A percentile compares a stretch with the other conserved stretches of the same genome.
phyloP scores from a whole-genome alignment of 2,329 filamentous ascomycete genomes.

The Passalora sequoiae region DNA sequence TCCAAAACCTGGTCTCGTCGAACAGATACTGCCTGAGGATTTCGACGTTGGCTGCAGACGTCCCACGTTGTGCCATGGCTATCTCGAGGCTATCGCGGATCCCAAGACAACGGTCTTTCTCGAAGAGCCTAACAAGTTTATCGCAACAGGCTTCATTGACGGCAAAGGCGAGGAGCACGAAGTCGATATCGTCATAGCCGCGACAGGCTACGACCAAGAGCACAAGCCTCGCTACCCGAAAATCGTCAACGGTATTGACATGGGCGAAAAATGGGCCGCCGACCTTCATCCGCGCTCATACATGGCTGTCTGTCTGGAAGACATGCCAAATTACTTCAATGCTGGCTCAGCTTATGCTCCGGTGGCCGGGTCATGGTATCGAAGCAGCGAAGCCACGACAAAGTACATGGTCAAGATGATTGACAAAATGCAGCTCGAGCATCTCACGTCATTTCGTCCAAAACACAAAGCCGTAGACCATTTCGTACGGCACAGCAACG shows the following conservation, averaged over 20 bases:
- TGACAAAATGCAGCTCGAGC: conserved; percentile 19
- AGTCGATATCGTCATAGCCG: conserved; percentile 21
- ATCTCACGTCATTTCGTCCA: conserved; percentile 11
- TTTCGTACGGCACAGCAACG: conserved; percentile 16
- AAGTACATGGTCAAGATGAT: conserved; percentile 19
- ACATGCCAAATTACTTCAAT: conserved; percentile 23
- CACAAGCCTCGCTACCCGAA: conserved; percentile 19
- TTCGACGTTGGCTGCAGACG: conserved; percentile 19
- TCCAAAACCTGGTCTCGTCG: conserved; percentile 12
- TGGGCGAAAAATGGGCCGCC: conserved; percentile 6
- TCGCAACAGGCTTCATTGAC: no score
- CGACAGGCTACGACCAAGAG: conserved; percentile 21
- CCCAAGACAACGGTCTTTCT: no score
- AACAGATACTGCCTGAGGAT: conserved; percentile 14
- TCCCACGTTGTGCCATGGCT: conserved; percentile 12
- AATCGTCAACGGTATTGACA: conserved; percentile 17
- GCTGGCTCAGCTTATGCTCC: conserved; percentile 14
- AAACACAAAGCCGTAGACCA: conserved; percentile 18
- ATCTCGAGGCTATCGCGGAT: no score
- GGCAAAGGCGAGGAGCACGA: no score
- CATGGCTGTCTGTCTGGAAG: conserved; percentile 17
- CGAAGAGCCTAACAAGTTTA: no score
- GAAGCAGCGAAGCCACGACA: conserved; percentile 13
- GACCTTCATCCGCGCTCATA: conserved; percentile 12
- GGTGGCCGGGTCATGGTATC: conserved; percentile 17